A percentile compares a stretch with the other conserved stretches of the same genome.
phyloP scores from a whole-genome alignment of 2,329 filamentous ascomycete genomes.

The Pseudohalonectria lignicola region DNA sequence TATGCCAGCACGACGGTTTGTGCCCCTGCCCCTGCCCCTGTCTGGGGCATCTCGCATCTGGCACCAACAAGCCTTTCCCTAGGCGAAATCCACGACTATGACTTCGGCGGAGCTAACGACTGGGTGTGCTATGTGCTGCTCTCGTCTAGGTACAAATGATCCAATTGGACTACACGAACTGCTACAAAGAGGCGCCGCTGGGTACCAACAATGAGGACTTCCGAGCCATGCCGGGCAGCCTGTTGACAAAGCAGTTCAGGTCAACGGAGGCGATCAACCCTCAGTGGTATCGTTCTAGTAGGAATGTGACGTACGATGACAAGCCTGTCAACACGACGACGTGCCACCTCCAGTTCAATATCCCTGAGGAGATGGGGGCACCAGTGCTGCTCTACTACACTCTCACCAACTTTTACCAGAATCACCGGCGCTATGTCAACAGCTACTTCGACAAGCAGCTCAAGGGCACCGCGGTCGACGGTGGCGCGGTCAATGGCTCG shows the following conservation, averaged over 20 bases:
- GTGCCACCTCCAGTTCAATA: constrained; percentile 69
- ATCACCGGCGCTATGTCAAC: constrained; percentile 91
- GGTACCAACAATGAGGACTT: constrained; percentile 21
- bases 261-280: constrained; percentile 24
- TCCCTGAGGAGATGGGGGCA: constrained; percentile 67
- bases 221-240: constrained; percentile 38
- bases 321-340: constrained; percentile 22
- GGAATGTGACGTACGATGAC: constrained; percentile 28
- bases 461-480: constrained; percentile 53
- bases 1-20: constrained; percentile 73
- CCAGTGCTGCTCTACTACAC: constrained; percentile 92
- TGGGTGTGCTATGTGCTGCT: too few species aligned
- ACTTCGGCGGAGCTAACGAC: too few species aligned
- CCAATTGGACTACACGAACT: constrained; percentile 80
- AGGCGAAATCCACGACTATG: too few species aligned
- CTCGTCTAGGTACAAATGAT: constrained; percentile 84
- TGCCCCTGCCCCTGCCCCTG: constrained; percentile 1
- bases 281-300: constrained; percentile 28
- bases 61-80: too few species aligned
- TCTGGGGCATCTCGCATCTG: too few species aligned
- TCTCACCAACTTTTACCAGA: constrained; percentile 97
- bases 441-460: constrained; percentile 79
- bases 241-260: constrained; percentile 64
- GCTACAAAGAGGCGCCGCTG: constrained; percentile 44
- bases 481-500: constrained; percentile 50